These are phyloP conservation scores for Spinacia oleracea DNA, from an alignment of 179 eudicot species.

Conservation along the genomic window DNA sequence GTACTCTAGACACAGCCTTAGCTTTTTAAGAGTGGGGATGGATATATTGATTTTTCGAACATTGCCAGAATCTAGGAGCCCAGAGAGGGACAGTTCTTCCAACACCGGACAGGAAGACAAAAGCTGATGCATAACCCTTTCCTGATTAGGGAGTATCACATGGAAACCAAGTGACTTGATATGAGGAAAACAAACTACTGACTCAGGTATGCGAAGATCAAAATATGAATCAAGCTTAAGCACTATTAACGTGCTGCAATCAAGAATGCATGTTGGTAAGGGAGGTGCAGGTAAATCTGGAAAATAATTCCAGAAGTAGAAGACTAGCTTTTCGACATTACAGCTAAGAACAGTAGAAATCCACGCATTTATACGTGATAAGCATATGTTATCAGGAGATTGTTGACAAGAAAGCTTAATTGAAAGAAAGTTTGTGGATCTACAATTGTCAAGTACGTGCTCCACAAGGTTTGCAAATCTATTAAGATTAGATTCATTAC, in stretches of 20 bases:
- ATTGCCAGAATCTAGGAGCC: too few relatives aligned
- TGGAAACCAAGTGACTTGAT: not conserved
- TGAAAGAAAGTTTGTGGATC: not conserved
- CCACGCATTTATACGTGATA: not conserved
- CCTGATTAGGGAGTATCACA: too few relatives aligned
- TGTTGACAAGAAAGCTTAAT: not conserved
- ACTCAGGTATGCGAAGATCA: not conserved
- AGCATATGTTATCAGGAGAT: not conserved
- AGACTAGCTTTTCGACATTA: not conserved
- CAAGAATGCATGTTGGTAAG: constrained; percentile 1
- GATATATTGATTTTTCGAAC: too few relatives aligned
- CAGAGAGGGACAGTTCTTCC: too few relatives aligned
- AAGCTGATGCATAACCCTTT: too few relatives aligned
- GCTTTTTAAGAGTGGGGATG: too few relatives aligned
- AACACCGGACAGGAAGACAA: too few relatives aligned
- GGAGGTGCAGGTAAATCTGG: not conserved
- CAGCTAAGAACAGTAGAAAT: not conserved
- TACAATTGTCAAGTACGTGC: constrained; percentile 11
- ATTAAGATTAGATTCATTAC: not conserved
- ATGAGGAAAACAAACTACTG: constrained; percentile 17
- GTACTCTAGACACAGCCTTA: not conserved
- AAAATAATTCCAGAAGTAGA: not conserved
- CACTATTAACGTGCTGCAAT: not conserved
- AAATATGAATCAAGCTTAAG: not conserved
- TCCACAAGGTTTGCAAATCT: constrained; percentile 9